Evolutionary conservation across 2,329 filamentous ascomycete species (phyloP), one percentile per base, ranked within the genome.

Genomic region (Fusarium sambucinum): DNA sequence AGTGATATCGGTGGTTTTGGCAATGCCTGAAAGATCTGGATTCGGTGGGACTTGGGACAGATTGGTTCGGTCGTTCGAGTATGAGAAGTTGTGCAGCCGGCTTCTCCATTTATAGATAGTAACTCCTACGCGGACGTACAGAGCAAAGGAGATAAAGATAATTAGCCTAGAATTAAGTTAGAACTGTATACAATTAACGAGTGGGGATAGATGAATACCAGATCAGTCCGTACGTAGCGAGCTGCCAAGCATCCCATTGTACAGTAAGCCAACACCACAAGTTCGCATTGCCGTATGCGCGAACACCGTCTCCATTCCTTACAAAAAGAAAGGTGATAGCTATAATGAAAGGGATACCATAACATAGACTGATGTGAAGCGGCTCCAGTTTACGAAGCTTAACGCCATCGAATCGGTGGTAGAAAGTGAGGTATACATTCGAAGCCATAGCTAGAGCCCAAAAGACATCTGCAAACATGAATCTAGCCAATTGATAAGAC

Each of bases 401-500:
- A 1, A 2, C 13, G 5, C 25, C 37, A n/a, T 60, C 58, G 12
- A 60, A 60, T 44, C 55, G 55, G 21, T 30, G 29, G 5, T 60
- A 60, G 37, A 60, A 60, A 4, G 58, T 60, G 7, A 60, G 58
- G 19, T 60, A 60, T 4, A 60, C 58, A 8, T 60, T 60, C 2
- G 58, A 4, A 1, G 44, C 58, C 58, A 60, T 60, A n/a, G 58
- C 55, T 1, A 60, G 12, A 6, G 58, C 58, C 58, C 55, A 60
- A 52, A 60, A 60, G 9, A 60, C 58, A 44, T 60, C 58, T 0
- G 55, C 58, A 59, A 60, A 60, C 58, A 60, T 60, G 8, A 60
- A 60, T 4, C 58, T 60, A 19, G n/a, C 6, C 3, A 14, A 10
- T 14, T 14, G 3, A 10, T 60, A 2, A 60, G 55, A 4, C 27